Evolutionary conservation across 345 rosid species (phyloP).

Genomic region (Lepidium aucheri): DNA sequence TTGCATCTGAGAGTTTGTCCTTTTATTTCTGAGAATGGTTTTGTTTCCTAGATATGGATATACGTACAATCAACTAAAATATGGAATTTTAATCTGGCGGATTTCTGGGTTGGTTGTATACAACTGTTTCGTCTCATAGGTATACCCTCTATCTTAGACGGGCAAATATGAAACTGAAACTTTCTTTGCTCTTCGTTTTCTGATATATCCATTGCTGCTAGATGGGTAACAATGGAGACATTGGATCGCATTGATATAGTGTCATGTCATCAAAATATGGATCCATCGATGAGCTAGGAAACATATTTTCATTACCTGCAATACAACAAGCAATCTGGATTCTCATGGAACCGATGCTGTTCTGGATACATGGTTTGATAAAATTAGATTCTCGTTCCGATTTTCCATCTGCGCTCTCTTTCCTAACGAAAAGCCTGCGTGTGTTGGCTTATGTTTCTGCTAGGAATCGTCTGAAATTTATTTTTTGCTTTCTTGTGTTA

Average conservation of each 20-base stretch:
- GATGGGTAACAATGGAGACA: slow-evolving; percentile 72
- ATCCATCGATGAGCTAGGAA: slow-evolving; percentile 52
- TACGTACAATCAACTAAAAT: slow-evolving; percentile 59
- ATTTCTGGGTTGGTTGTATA: slow-evolving; percentile 72
- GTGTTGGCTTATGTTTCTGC: slow-evolving; percentile 32
- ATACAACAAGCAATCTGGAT: slow-evolving; percentile 52
- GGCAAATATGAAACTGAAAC: slow-evolving; percentile 53
- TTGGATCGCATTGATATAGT: slow-evolving; percentile 66
- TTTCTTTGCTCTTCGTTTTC: slow-evolving; percentile 44
- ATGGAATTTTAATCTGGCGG: slow-evolving; percentile 81
- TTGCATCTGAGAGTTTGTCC: slow-evolving; percentile 43
- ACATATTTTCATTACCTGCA: slow-evolving; percentile 35
- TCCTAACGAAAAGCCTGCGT: slow-evolving; percentile 17
- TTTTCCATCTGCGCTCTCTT: slow-evolving; percentile 8
- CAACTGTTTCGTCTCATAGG: slow-evolving; percentile 88
- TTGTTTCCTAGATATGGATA: slow-evolving; percentile 58
- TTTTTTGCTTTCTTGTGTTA: slow-evolving; percentile 27
- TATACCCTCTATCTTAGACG: slow-evolving; percentile 71
- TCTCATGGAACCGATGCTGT: slow-evolving; percentile 46
- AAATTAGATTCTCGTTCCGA: slow-evolving; percentile 18
- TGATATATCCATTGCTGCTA: slow-evolving; percentile 68
- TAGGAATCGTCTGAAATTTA: slow-evolving; percentile 35
- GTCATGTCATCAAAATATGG: slow-evolving; percentile 46
- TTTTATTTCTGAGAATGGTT: slow-evolving; percentile 34
- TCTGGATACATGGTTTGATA: slow-evolving; percentile 37